Conservation (phyloP, 2,329 filamentous ascomycete species). For the Fusarium citri region DNA sequence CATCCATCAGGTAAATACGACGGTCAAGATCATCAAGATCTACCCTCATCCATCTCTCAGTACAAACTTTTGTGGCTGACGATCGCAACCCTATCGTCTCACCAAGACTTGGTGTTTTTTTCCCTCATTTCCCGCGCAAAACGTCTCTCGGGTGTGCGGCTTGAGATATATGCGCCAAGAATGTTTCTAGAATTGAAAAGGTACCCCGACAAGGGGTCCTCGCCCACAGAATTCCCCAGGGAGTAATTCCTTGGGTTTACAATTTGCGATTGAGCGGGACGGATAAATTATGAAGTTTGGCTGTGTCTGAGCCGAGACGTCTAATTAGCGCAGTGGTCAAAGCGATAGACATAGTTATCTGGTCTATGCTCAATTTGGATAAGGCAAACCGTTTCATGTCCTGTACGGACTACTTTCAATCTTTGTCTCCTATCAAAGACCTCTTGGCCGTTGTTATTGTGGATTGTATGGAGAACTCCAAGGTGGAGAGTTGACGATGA, state of each 20-base stretch:
- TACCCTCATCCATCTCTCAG: too few species aligned
- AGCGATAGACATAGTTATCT: not conserved
- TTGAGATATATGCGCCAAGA: not conserved
- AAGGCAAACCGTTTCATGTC: not conserved
- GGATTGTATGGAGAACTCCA: not conserved
- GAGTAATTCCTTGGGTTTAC: not conserved
- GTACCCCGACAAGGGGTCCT: too few species aligned
- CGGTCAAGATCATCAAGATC: too few species aligned
- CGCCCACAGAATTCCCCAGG: not conserved
- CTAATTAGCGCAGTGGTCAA: not conserved
- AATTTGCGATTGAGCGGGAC: not conserved
- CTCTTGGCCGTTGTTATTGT: not conserved
- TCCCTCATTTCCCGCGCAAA: too few species aligned
- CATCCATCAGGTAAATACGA: too few species aligned
- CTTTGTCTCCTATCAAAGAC: not conserved
- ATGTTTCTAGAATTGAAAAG: not conserved
- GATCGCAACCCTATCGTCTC: not conserved
- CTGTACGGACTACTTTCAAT: too few species aligned
- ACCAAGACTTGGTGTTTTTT: not conserved
- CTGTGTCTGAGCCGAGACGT: fast-evolving
- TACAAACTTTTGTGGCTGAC: too few species aligned
- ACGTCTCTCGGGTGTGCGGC: not conserved
- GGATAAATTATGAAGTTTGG: not conserved
- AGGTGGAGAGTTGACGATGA: not conserved
- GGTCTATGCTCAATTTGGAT: not conserved